Conservation (phyloP, 2,329 filamentous ascomycete genomes). For the Fusarium phyllophilum region DNA sequence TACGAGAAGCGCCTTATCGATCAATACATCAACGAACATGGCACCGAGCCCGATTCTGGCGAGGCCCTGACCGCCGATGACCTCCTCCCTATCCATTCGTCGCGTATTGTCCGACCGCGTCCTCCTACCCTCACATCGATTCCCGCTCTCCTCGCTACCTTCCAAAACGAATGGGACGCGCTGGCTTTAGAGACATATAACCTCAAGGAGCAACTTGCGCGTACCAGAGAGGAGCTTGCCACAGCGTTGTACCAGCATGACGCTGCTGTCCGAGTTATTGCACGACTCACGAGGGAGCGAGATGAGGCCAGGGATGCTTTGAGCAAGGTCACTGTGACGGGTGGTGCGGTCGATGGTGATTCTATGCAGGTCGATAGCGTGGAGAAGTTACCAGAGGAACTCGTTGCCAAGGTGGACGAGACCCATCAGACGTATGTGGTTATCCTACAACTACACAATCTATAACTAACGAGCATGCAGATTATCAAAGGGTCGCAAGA, state of each 20-base stretch:
- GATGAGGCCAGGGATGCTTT: conserved; percentile 92
- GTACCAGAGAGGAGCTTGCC: conserved; percentile 92
- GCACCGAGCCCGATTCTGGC: conserved; percentile 89
- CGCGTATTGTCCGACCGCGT: conserved; percentile 85
- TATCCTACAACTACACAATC: neutral
- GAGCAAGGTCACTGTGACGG: conserved; percentile 81
- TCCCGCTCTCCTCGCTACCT: conserved; percentile 89
- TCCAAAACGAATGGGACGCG: conserved; percentile 99
- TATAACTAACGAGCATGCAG: conserved; percentile 56
- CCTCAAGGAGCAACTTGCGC: conserved; percentile 85
- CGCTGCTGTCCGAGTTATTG: conserved; percentile 95
- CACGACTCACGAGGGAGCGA: conserved; percentile 86
- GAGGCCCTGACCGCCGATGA: conserved; percentile 87
- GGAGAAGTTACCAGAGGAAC: conserved; percentile 76
- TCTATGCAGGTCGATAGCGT: conserved; percentile 89
- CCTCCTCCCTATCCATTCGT: conserved; percentile 85
- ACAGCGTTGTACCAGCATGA: conserved; percentile 97
- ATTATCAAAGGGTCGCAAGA: conserved; percentile 88
- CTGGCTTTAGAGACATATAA: conserved; percentile 92
- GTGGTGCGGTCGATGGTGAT: conserved; percentile 71
- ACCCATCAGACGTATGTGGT: conserved; percentile 79
- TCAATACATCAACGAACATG: conserved; percentile 92
- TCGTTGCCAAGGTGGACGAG: conserved; percentile 79
- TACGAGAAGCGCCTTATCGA: conserved; percentile 97
- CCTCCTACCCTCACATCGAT: conserved; percentile 96